These are phyloP conservation scores for Apiospora malaysiana DNA, from an alignment of 2,329 filamentous ascomycete species.

Conservation along the genomic window DNA sequence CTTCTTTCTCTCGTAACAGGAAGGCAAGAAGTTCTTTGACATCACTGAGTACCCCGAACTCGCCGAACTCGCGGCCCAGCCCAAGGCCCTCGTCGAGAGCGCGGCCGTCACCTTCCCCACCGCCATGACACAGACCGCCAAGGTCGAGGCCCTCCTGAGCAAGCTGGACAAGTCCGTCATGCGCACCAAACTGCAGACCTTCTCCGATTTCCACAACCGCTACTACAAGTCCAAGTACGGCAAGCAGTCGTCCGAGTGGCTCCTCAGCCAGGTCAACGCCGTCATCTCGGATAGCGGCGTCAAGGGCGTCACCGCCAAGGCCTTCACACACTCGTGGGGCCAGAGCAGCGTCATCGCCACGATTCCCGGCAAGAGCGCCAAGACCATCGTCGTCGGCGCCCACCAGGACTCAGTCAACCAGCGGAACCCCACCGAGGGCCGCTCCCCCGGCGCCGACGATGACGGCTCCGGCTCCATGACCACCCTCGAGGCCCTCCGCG, in stretches of 20 bases:
- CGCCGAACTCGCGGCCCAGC: conserved; percentile 46
- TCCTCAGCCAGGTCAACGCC: conserved; percentile 68
- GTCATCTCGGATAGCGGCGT: conserved; percentile 68
- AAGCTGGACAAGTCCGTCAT: conserved; percentile 69
- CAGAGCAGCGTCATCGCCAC: conserved; percentile 83
- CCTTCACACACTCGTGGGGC: conserved; percentile 74
- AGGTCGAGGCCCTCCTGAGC: conserved; percentile 62
- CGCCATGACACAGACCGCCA: conserved; percentile 61
- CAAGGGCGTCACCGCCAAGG: conserved; percentile 62
- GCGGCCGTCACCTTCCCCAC: conserved; percentile 57
- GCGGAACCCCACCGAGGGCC: conserved; percentile 71
- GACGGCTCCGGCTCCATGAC: conserved; percentile 80
- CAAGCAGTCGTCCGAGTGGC: conserved; percentile 75
- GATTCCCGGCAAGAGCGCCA: conserved; percentile 73
- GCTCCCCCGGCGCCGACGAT: conserved; percentile 77
- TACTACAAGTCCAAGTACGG: conserved; percentile 72
- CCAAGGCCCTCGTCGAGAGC: conserved; percentile 47
- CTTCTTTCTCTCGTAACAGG: conserved; percentile 46
- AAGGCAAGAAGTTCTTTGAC: conserved; percentile 79
- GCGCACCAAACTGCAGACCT: conserved; percentile 67
- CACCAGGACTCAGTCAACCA: conserved; percentile 85
- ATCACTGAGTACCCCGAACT: conserved; percentile 70
- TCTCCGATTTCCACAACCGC: conserved; percentile 70
- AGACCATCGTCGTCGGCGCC: conserved; percentile 78
- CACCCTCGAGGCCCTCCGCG: conserved; percentile 78